Evolutionary conservation across 352 stramenopile species (phyloP), one percentile per base, ranked within the genome.

Genomic region (Pythium sukuiense): DNA sequence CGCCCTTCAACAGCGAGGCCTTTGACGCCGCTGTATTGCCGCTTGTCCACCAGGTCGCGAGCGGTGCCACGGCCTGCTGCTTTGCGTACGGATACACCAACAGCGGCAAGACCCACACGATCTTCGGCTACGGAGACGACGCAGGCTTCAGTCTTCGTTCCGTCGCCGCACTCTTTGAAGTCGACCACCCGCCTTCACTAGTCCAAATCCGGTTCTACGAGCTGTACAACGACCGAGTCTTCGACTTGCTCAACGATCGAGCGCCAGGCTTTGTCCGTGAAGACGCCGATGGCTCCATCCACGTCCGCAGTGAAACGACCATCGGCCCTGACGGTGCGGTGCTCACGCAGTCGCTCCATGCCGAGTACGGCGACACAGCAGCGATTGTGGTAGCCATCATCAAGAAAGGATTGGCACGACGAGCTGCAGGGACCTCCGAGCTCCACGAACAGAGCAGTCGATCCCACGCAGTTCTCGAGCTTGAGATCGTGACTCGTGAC

Each of bases 11-110:
- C 61, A 63, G 39, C 8, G 67, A 61, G 6, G 72, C 73, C 9
- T 84, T 81, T 57, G 56, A 56, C 1, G 53, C 74, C 35, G 65
- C 75, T 2, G 57, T 86, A 14, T 48, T 29, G 18, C 73, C 79
- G 3, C 61, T 88, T 29, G 27, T 85, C 0, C 5, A 53, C 0
- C 53, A 30, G 13, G 69, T 77, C 13, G 33, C 77, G n/a, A 63
- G 32, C 6, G 79, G 79, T 4, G 46, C 55, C 14, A 87, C 73
- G 18, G 74, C 68, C 5, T 87, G 79, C 57, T 85, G 77, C 70
- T 88, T 88, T 53, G 77, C 79, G 3, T 88, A 86, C 61, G 79
- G 77, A 3, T 76, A 87, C 58, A 87, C 79, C 8, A 82, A 82
- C 55, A 84, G 72, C 57, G 79, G 79, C 54, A 87, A 87, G 73